These are phyloP conservation scores for Microthlaspi erraticum DNA, from an alignment of 345 rosid genomes.

Conservation along the genomic window DNA sequence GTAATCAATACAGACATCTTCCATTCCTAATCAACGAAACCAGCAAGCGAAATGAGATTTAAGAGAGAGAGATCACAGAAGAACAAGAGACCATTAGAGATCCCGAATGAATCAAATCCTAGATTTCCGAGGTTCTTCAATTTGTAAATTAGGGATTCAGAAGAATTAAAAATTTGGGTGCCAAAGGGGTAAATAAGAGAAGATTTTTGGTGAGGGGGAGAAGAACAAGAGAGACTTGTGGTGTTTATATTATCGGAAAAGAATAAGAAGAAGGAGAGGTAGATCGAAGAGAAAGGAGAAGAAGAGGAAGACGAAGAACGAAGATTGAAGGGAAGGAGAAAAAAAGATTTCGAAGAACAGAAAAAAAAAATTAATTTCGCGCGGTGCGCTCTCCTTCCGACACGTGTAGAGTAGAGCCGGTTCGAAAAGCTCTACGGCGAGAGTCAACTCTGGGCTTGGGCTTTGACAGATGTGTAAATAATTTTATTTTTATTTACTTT, in stretches of 20 bases:
- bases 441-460: no score
- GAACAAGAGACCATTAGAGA: conserved; percentile 49
- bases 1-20: not conserved
- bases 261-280: no score
- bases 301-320: no score
- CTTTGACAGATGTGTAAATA: no score
- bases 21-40: not conserved
- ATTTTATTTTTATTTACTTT: no score
- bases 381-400: no score
- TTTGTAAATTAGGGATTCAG: conserved; percentile 27
- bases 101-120: conserved; percentile 23
- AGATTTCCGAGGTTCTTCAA: not conserved
- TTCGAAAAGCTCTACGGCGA: no score
- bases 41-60: not conserved
- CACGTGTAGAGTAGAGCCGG: no score
- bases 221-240: conserved; percentile 25
- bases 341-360: no score
- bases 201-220: conserved; percentile 33
- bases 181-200: conserved; percentile 8
- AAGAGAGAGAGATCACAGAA: conserved; percentile 10
- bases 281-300: no score
- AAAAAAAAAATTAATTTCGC: no score
- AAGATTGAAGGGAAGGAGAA: no score
- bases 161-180: not conserved
- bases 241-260: not conserved